Evolutionary conservation across 306 rosid genomes (phyloP), one percentile per base, ranked within the genome.

Genomic region (Vicia villosa): DNA sequence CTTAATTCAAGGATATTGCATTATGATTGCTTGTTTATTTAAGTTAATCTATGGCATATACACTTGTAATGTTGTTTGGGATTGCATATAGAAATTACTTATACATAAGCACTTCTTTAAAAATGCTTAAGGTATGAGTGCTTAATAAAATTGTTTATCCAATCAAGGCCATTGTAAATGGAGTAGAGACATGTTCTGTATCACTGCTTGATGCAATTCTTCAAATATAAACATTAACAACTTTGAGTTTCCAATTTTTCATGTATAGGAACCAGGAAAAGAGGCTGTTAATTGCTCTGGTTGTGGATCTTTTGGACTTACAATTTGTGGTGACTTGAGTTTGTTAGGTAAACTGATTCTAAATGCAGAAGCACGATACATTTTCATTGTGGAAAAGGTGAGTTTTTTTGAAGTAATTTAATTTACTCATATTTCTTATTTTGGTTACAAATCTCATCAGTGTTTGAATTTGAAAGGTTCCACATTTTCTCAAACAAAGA

Each of bases 331-430:
- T 20, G 94, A 94, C 82, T 61, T 94, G 77, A 73, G 81, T 78
- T n/a, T n/a, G n/a, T n/a, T n/a, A n/a, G n/a, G n/a, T n/a, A n/a
- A n/a, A n/a, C n/a, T n/a, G n/a, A n/a, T 71, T 69, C 50, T 90
- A 76, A 74, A 73, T 79, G 70, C 89, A 3, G 98, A 90, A 74
- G 97, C 97, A 28, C 87, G 97, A 68, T 93, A 93, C 73, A 63
- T 90, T 75, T 86, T 93, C 72, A 74, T 93, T 50, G 90, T 90
- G 37, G 97, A 93, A 74, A 93, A 93, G 94, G 98, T 90, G 61
- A 70, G 75, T 51, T 66, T 63, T 62, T 63, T 58, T 13, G 32
- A 34, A 17, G 66, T 54, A 2, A 56, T 15, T 46, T 32, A 64
- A 50, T 65, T 77, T n/a, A 38, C 15, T 74, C 76, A 22, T 14